phyloP scores from a whole-genome alignment of 139 green algal species.

The Parachlorella kessleri region DNA sequence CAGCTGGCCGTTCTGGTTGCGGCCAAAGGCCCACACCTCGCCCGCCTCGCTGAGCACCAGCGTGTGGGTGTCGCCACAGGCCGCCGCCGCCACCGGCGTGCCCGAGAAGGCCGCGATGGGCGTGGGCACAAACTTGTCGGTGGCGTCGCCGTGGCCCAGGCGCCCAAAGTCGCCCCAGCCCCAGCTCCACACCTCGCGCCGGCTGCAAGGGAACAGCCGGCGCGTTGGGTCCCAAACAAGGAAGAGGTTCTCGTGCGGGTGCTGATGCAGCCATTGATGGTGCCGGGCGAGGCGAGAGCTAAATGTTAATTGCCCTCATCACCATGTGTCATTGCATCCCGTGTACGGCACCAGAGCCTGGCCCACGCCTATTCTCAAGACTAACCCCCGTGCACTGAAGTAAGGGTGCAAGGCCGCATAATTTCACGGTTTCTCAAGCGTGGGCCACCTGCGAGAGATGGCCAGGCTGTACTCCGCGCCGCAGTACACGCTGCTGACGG shows the following conservation, averaged over 20 bases:
- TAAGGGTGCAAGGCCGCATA: too few relatives aligned
- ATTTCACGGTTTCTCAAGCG: too few relatives aligned
- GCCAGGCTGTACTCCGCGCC: slow-evolving; percentile 89
- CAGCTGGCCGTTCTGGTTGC: slow-evolving; percentile 74
- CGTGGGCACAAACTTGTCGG: slow-evolving; percentile 79
- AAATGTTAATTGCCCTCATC: too few relatives aligned
- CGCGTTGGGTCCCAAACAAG: too few relatives aligned
- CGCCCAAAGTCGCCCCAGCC: slow-evolving; percentile 93
- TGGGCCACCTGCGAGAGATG: slow-evolving; percentile 48
- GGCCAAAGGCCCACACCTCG: slow-evolving; percentile 72
- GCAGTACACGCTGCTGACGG: slow-evolving; percentile 57
- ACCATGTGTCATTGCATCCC: too few relatives aligned
- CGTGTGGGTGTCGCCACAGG: slow-evolving; percentile 92
- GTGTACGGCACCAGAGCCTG: too few relatives aligned
- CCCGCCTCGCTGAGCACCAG: slow-evolving; percentile 63
- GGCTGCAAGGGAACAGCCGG: too few relatives aligned
- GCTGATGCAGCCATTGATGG: too few relatives aligned
- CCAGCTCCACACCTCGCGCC: slow-evolving; percentile 78
- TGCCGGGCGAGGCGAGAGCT: too few relatives aligned
- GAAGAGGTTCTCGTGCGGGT: too few relatives aligned
- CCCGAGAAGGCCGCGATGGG: slow-evolving; percentile 65
- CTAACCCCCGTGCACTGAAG: too few relatives aligned
- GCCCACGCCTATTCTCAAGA: too few relatives aligned
- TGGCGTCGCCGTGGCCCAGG: slow-evolving; percentile 77
- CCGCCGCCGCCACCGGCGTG: slow-evolving; percentile 46